Percentiles rank a stretch among this genome's conserved stretches.
Evolutionary conservation across 352 stramenopile species (phyloP).

Genomic region (Phytopythium delawarense): DNA sequence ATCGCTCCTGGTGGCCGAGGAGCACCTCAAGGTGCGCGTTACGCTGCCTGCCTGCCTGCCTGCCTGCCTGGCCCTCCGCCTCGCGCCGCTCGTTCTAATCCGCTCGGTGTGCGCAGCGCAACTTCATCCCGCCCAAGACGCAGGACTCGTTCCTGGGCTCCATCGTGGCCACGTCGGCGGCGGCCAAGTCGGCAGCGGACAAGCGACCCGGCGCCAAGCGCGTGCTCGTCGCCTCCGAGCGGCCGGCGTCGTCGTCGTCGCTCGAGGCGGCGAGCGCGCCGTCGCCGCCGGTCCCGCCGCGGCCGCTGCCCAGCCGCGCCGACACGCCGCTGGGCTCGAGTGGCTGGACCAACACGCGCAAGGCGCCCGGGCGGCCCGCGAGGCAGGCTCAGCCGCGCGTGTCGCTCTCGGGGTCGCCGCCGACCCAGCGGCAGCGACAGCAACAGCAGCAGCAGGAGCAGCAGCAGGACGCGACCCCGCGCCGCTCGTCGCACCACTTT

Average conservation of each 20-base stretch:
- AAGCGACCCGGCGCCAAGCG: not conserved
- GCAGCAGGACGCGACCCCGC: constrained; percentile 1
- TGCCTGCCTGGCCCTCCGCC: not conserved
- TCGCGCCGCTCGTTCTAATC: not conserved
- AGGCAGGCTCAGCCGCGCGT: constrained; percentile 6
- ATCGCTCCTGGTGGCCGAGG: not conserved
- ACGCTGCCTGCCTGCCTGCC: not conserved
- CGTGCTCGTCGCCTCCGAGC: not conserved
- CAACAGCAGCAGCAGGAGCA: not conserved
- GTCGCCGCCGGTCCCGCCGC: not conserved
- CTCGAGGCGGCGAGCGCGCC: constrained; percentile 25
- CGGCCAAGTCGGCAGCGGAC: constrained; percentile 11
- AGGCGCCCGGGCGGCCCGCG: not conserved
- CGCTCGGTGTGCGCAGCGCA: constrained; percentile 4
- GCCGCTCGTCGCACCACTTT: constrained; percentile 13
- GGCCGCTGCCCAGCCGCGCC: not conserved
- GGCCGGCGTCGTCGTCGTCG: not conserved
- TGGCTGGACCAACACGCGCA: constrained; percentile 18
- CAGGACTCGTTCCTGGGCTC: constrained; percentile 17
- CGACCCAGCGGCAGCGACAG: not conserved
- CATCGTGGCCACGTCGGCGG: constrained; percentile 16
- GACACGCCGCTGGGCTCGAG: constrained; percentile 5
- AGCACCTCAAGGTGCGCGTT: not conserved
- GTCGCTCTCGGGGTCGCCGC: constrained; percentile 6
- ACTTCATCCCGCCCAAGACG: constrained; percentile 19